Evolutionary conservation across 306 rosid genomes (phyloP), one percentile per base, ranked within the genome.

Genomic region (Citrullus amarus): DNA sequence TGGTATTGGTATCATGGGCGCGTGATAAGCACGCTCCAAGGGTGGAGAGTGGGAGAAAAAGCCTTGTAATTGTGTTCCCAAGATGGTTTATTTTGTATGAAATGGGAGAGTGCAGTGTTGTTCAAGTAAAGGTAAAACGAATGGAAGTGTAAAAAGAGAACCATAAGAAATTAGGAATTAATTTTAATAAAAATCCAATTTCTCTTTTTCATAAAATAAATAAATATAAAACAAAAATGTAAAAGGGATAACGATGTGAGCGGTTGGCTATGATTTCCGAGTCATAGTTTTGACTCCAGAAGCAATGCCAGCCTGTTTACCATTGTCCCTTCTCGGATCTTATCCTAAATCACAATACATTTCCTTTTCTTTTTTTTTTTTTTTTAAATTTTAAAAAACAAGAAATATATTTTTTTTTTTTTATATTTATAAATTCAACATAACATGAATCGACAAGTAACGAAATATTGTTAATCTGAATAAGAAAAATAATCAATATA

Each of bases 221-320:
- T 6, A 55, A 55, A 55, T 1, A 63, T 32, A 32, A 34, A 59
- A 59, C 3, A 25, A 4, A 9, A 65, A 36, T n/a, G 32, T 34
- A 18, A n/a, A 68, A 41, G 34, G 34, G 75, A 66, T 69, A 69
- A 69, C 9, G 75, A 69, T 69, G 55, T 11, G 56, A 44, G 75
- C 36, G 75, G 75, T 69, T 69, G 56, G 56, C n/a, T 41, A 69
- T 69, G 75, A 69, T 44, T 69, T 69, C 18, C 36, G 38, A 69
- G 56, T 69, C 75, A 43, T 44, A 69, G 75, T 69, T 69, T 69
- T 22, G 55, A 44, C 55, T 12, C 5, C 4, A 0, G 55, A 69
- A 69, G 56, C 75, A 41, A 44, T 69, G 75, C 55, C 75, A 69
- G 75, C 56, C 75, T 69, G 75, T 69, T 44, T 69, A 3, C 75